Evolutionary conservation across 2,329 filamentous ascomycete genomes (phyloP), one percentile per base, ranked within the genome.

Genomic region (Hypoxylon sp.): DNA sequence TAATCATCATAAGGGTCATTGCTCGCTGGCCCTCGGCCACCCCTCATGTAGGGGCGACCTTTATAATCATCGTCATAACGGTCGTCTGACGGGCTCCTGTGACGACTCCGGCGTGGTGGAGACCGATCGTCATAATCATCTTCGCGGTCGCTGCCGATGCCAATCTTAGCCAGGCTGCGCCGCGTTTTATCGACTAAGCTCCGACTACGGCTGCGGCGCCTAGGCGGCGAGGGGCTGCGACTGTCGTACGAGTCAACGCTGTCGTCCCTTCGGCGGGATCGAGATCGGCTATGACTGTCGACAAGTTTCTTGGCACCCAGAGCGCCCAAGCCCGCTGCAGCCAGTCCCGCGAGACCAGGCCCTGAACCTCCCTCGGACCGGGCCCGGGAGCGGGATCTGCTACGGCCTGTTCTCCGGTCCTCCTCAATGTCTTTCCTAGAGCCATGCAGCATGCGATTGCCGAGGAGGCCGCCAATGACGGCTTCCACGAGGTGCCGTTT

Each of bases 401-500:
- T 93, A 48, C 90, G 85, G 14, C 87, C 86, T 0, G 84, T 87
- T 46, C 77, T 78, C 65, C 79, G 80, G 78, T 85, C 89, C 81
- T 84, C 87, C 74, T 84, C 89, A 76, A 88, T 91, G 74, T 85
- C 87, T 77, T 83, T 87, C 80, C 84, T 85, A 49, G 91, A 88
- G 18, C 94, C 94, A 74, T 97, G 94, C 76, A 97, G 87, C 65
- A 97, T 81, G 57, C 92, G 91, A 79, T 93, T 97, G 45, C 93
- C 91, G 30, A 95, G 88, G 46, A 97, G 85, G 78, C 95, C 95
- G 74, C 93, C 94, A 64, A 97, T 87, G 58, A 96, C 93, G 36
- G 94, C 92, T 77, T 97, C 93, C 40, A 93, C 84, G 59, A 97
- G 85, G 72, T 96, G 91, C 49, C 93, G 88, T 80, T 93, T 97